Percentiles rank a stretch among this genome's conserved stretches.
phyloP scores from a whole-genome alignment of 192 early-diverging fungal species.

The Chytriomyces hyalinus region DNA sequence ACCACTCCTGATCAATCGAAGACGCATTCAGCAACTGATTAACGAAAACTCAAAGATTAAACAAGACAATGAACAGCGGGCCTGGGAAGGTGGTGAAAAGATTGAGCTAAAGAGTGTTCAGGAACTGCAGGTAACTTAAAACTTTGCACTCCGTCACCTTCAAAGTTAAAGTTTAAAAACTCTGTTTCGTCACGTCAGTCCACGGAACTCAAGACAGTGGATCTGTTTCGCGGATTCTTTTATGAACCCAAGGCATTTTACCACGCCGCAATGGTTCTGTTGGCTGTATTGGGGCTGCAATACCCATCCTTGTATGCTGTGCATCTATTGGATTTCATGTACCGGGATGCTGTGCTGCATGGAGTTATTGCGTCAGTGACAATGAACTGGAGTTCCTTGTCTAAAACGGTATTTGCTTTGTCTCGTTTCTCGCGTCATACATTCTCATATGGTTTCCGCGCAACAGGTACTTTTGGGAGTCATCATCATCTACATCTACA shows the following conservation, averaged over 20 bases:
- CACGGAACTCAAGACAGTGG: constrained; percentile 9
- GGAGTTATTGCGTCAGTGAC: constrained; percentile 46
- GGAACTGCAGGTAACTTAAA: constrained; percentile 17
- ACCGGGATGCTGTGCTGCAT: constrained; percentile 45
- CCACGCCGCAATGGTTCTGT: constrained; percentile 38
- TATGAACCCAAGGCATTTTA: constrained; percentile 42
- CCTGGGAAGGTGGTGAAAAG: constrained; percentile 26
- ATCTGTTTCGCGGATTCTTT: constrained; percentile 33
- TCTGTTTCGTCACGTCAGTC: not conserved
- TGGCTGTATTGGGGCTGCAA: constrained; percentile 40
- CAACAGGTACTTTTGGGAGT: constrained; percentile 40
- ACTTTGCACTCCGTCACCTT: not conserved
- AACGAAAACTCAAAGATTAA: constrained; percentile 21
- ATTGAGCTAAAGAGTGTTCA: constrained; percentile 19
- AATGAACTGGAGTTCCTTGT: constrained; percentile 44
- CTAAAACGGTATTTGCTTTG: constrained; percentile 35
- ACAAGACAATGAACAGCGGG: constrained; percentile 14
- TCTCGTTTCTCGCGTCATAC: not conserved
- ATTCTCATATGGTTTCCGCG: constrained; percentile 2
- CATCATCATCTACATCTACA: constrained; percentile 48
- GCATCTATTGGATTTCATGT: constrained; percentile 48
- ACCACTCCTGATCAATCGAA: constrained; percentile 38
- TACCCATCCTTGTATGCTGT: constrained; percentile 39
- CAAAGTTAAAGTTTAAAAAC: not conserved
- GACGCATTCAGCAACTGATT: constrained; percentile 30